Evolutionary conservation across 345 rosid species (phyloP), one percentile per base, ranked within the genome.

Genomic region (Boechera stricta): DNA sequence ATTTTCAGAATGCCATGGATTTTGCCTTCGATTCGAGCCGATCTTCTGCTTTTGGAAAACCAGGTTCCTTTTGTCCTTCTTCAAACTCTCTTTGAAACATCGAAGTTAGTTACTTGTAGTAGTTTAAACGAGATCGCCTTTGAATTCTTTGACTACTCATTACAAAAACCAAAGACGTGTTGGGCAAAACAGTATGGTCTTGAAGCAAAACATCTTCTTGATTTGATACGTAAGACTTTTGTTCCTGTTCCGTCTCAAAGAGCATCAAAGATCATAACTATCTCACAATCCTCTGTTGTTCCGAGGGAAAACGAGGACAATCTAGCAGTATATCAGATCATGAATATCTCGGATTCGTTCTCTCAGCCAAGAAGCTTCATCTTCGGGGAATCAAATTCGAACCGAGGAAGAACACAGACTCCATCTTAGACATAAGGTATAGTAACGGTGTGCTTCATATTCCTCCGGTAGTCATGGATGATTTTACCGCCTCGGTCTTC

Each of bases 1-100:
- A 67, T 86, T 5, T 77, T 86, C 77, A 79, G 76, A 11, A 74
- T 86, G 80, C 64, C 86, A 15, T 86, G 91, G 91, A 57, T 89
- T 10, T 76, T 84, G 10, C 82, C 82, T 0, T 83, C 73, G 2
- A 47, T 89, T 7, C 75, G 75, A 64, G 67, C 85, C 0, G 94
- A 87, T 72, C 76, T 89, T 31, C 84, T 89, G 10, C 75, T 76
- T 60, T 66, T 89, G 2, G 94, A 89, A 80, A 89, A 89, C 31
- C 91, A 89, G 73, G 81, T 89, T 33, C 91, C 93, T 32, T 84
- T 64, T 72, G 59, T 84, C 52, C 80, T 87, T 62, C 88, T 89
- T 67, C 63, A 81, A 26, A 18, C 79, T 35, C 73, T 87, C 6
- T 87, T 69, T 5, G 74, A 79, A 10, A 69, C 77, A 15, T 77